A percentile compares a stretch with the other conserved stretches of the same genome.
Evolutionary conservation across 345 rosid genomes (phyloP).

Genomic region (Lumnitzera littorea): DNA sequence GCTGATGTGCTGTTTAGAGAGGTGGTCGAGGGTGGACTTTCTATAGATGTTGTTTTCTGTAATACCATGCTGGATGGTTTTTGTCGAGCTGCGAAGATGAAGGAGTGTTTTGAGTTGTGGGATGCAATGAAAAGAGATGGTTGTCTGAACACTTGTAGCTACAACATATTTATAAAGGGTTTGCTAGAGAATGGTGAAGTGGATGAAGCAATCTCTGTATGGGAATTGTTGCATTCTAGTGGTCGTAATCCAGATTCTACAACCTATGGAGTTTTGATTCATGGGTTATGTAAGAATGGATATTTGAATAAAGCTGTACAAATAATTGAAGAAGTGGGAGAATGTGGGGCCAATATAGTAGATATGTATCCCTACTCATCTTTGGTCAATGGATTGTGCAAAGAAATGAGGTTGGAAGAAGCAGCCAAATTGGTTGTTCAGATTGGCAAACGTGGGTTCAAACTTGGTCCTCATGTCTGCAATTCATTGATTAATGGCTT

Average conservation of each 20-base stretch:
- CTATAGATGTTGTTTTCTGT: slow-evolving; percentile 60
- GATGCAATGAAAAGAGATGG: slow-evolving; percentile 55
- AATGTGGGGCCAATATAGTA: slow-evolving; percentile 25
- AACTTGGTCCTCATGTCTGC: slow-evolving; percentile 46
- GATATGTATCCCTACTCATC: slow-evolving; percentile 67
- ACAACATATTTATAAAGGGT: slow-evolving; percentile 65
- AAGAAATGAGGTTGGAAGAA: slow-evolving; percentile 64
- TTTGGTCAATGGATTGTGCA: slow-evolving; percentile 64
- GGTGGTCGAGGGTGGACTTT: slow-evolving; percentile 43
- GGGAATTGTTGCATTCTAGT: slow-evolving; percentile 51
- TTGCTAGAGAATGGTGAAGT: slow-evolving; percentile 57
- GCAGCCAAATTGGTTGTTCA: slow-evolving; percentile 38
- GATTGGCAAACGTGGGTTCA: slow-evolving; percentile 39
- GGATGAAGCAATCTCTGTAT: slow-evolving; percentile 54
- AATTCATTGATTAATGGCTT: slow-evolving; percentile 64
- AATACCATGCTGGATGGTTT: slow-evolving; percentile 79
- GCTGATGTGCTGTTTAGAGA: slow-evolving; percentile 62
- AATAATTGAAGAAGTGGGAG: slow-evolving; percentile 48
- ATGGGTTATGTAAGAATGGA: slow-evolving; percentile 79
- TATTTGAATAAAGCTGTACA: slow-evolving; percentile 59
- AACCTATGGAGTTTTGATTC: slow-evolving; percentile 58
- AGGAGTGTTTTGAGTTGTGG: slow-evolving; percentile 75
- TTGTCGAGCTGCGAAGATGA: slow-evolving; percentile 44
- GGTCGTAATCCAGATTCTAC: slow-evolving; percentile 45
- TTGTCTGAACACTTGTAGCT: slow-evolving; percentile 52